phyloP scores from a whole-genome alignment of 208 protist species.

The Crithidia sp. region DNA sequence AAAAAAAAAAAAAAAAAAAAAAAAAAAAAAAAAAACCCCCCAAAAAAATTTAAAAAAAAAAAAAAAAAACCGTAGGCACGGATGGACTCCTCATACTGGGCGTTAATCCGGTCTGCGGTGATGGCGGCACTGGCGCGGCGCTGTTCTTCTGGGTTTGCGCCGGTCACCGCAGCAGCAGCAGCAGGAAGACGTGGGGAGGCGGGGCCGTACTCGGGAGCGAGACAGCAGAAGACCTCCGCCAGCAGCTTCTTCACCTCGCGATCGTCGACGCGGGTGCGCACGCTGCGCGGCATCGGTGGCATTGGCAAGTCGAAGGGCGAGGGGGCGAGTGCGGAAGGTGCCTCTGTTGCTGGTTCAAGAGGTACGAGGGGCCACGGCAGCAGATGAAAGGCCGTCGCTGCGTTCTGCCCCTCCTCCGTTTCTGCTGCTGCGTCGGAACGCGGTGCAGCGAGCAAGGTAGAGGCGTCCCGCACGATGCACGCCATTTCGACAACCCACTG shows the following conservation, averaged over 20 bases:
- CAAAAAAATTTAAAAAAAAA: too few species aligned
- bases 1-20: too few species aligned
- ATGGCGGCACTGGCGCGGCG: constrained; percentile 17
- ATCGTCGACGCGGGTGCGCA: constrained; percentile 55
- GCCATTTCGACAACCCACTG: constrained; percentile 49
- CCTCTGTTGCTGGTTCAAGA: neutral
- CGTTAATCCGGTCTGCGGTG: constrained; percentile 53
- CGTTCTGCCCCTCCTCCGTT: neutral
- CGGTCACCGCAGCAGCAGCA: neutral
- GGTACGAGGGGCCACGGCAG: neutral
- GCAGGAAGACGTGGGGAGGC: too few species aligned
- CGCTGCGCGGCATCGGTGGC: constrained; percentile 53
- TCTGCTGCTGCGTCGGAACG: neutral
- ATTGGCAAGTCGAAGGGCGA: constrained; percentile 45
- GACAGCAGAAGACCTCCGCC: constrained; percentile 74
- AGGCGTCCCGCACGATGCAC: constrained; percentile 41
- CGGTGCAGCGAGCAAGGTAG: neutral
- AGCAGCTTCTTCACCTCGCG: constrained; percentile 47
- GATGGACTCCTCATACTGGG: constrained; percentile 80
- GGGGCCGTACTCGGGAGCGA: constrained; percentile 55
- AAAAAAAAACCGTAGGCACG: too few species aligned
- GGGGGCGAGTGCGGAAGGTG: neutral
- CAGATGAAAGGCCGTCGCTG: neutral
- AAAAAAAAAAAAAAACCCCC: too few species aligned
- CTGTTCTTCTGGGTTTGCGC: neutral